phyloP scores from a whole-genome alignment of 1,284 basidiomycete species.

The Cutaneotrichosporon daszewskae region DNA sequence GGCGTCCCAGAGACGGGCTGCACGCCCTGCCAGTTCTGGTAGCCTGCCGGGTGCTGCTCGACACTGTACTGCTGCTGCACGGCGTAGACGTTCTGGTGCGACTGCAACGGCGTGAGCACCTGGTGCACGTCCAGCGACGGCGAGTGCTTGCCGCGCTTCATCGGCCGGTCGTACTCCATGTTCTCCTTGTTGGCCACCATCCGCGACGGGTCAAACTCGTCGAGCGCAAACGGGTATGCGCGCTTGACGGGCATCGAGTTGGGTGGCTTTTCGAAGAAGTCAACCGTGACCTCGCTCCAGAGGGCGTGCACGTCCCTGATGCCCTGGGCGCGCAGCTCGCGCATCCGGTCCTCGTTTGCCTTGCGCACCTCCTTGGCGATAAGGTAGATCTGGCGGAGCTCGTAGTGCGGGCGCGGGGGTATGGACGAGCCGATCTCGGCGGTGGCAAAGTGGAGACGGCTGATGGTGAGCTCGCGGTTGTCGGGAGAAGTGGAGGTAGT shows the following conservation, averaged over 20 bases:
- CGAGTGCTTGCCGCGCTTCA: constrained; percentile 17
- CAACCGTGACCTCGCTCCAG: constrained; percentile 14
- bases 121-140: constrained; percentile 4
- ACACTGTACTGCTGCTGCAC: constrained; percentile 11
- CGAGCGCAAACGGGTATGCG: constrained; percentile 1
- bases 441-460: constrained; percentile 50
- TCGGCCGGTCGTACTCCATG: constrained; percentile 6
- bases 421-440: constrained; percentile 51
- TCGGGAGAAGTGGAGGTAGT: constrained; percentile 10
- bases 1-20: constrained; percentile 7
- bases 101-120: constrained; percentile 10
- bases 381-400: constrained; percentile 52
- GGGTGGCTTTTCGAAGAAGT: constrained; percentile 30
- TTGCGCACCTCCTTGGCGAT: constrained; percentile 47
- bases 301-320: constrained; percentile 3
- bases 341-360: constrained; percentile 17
- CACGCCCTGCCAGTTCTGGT: constrained; percentile 10
- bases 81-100: constrained; percentile 19
- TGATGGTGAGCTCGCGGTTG: constrained; percentile 35
- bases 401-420: constrained; percentile 47
- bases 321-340: constrained; percentile 7
- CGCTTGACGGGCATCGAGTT: constrained; percentile 9
- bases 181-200: constrained; percentile 17
- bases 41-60: constrained; percentile 7
- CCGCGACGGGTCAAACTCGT: constrained; percentile 9